phyloP scores from a whole-genome alignment of 768 basidiomycete species.

The Phlebiopsis gigantea region DNA sequence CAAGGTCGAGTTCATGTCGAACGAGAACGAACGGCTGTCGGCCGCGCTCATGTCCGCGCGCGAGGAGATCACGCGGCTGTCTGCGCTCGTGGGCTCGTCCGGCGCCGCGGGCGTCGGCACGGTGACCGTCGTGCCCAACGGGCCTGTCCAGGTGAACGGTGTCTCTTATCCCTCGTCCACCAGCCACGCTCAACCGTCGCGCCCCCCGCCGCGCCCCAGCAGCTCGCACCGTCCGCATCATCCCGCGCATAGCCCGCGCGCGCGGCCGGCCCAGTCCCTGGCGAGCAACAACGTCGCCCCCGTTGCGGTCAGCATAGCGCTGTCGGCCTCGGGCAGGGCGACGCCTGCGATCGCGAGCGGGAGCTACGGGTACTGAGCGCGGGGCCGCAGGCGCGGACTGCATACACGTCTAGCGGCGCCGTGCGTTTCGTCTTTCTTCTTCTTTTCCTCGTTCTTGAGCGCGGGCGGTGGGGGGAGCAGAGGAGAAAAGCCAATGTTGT shows the following conservation, averaged over 20 bases:
- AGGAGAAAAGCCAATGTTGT: too few relatives aligned
- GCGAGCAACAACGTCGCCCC: too few relatives aligned
- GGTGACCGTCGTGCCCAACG: slow-evolving; percentile 12
- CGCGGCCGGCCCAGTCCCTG: too few relatives aligned
- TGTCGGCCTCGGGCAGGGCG: too few relatives aligned
- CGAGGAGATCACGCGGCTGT: slow-evolving; percentile 87
- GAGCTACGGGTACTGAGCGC: neutral
- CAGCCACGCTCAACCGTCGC: neutral
- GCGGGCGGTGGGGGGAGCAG: too few relatives aligned
- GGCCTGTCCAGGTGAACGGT: slow-evolving; percentile 19
- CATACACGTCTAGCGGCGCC: neutral
- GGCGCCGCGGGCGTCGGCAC: slow-evolving; percentile 28
- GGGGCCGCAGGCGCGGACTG: too few relatives aligned
- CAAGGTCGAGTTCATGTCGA: slow-evolving; percentile 87
- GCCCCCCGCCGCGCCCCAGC: too few relatives aligned
- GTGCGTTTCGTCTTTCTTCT: neutral
- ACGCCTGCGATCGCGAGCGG: neutral
- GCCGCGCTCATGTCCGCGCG: slow-evolving; percentile 81
- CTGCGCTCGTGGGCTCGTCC: slow-evolving; percentile 62
- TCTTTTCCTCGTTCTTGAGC: neutral
- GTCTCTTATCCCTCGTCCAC: neutral
- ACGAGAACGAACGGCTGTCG: slow-evolving; percentile 93
- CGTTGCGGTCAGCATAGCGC: neutral
- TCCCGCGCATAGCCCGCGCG: neutral
- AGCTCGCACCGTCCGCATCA: neutral